Base-by-base conservation (phyloP, 495 filamentous ascomycete genomes). In the Penicillium cinerascens region DNA sequence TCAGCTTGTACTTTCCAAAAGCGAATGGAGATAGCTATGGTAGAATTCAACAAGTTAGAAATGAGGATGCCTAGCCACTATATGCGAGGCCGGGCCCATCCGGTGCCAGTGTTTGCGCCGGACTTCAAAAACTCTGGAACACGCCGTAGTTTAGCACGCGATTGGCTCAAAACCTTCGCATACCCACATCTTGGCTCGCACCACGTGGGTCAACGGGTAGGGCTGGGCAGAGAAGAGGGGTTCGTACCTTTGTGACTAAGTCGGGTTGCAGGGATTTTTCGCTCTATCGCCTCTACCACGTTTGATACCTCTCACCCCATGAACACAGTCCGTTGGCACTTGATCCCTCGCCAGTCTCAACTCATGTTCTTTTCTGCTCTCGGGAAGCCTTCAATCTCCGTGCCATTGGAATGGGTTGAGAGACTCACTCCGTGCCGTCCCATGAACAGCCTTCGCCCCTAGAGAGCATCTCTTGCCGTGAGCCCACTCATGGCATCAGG, bases 121-220 rank as follows among this genome's bases (percentile, higher is more conserved):
- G 8, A 13, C 3, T 33, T 10, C 29, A 8, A 10, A 33, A 4
- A 13, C 29, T 10, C 9, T 33, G 29, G 29, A 33, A 33, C 26
- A 29, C 7, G 26, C 29, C 29, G 11, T 13, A 10, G 4, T 33
- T 8, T 11, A 33, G 9, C 29, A 33, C 11, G 9, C 2, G 4
- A 33, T 33, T 33, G 11, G 10, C 9, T 4, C 3, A 11, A 33
- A 33, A 10, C 29, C 11, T 29, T 29, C 26, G 26, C 29, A 15
- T 13, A 4, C 43, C 49, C 49, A 52, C 33, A 37, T 20, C 27
- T 39, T 33, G 41, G 27, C n/a, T 38, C n/a, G 17, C 25, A 37
- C 13, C 37, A 10, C 33, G 47, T 56, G 53, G 53, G 47, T 36
- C 47, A n/a, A 27, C 53, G 47, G 53, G 53, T 55, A 56, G 47